Conservation (phyloP, 306 rosid species). For the Fagus crenata region DNA sequence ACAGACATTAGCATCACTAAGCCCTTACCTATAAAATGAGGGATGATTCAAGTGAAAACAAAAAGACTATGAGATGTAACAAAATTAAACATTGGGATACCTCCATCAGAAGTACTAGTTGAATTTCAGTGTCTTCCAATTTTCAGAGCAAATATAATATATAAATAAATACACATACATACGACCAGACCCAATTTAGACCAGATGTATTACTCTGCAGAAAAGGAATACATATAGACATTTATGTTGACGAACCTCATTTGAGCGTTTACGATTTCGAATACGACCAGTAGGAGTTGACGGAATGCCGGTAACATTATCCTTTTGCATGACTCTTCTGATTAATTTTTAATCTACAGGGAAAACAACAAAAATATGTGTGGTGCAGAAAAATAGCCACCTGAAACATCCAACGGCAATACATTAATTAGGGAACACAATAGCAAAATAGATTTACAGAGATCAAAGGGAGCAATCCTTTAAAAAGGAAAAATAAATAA, state of each 20-base stretch:
- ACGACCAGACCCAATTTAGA: background rate
- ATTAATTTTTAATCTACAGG: slow-evolving; percentile 31
- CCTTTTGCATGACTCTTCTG: slow-evolving; percentile 61
- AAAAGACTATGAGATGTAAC: background rate
- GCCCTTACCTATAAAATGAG: background rate
- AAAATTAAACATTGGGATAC: background rate
- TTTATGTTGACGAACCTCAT: slow-evolving; percentile 50
- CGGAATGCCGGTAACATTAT: slow-evolving; percentile 36
- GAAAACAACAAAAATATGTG: slow-evolving; percentile 32
- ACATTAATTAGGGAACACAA: background rate
- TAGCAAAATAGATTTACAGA: background rate
- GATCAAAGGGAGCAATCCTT: background rate
- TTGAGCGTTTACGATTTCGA: slow-evolving; percentile 78
- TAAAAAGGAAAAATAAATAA: background rate
- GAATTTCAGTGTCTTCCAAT: background rate
- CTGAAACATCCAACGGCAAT: slow-evolving; percentile 42
- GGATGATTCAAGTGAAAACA: background rate
- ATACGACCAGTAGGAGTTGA: slow-evolving; percentile 42
- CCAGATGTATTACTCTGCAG: slow-evolving; percentile 6
- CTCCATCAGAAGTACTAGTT: background rate
- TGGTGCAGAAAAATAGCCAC: slow-evolving; percentile 36
- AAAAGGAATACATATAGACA: too few species aligned
- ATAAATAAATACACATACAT: background rate
- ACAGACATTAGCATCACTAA: background rate
- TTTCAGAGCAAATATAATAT: background rate